Conservation (phyloP, 2,329 filamentous ascomycete genomes). For the Ophiostoma ulmi region DNA sequence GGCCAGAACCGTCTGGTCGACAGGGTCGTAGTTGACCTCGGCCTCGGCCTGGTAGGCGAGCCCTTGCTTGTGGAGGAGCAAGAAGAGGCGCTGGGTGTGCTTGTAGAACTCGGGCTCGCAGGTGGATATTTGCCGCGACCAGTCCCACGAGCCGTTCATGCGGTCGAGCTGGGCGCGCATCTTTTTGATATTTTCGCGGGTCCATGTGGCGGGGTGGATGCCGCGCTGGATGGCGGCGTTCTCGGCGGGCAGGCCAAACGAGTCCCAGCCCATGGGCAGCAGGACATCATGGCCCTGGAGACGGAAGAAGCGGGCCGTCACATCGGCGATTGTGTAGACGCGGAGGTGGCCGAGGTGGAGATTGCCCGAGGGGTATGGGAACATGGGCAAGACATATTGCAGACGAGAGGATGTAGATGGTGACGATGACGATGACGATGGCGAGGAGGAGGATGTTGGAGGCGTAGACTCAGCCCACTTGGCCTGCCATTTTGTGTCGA, state of each 20-base stretch:
- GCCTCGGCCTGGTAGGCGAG: slow-evolving; percentile 80
- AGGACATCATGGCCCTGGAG: slow-evolving; percentile 71
- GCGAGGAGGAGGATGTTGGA: background rate
- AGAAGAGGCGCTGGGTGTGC: slow-evolving; percentile 81
- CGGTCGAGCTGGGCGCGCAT: slow-evolving; percentile 77
- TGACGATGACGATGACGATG: background rate
- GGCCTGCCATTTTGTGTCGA: slow-evolving; percentile 51
- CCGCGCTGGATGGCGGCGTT: slow-evolving; percentile 84
- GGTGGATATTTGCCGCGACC: slow-evolving; percentile 75
- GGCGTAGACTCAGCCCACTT: slow-evolving; percentile 38
- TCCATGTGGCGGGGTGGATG: slow-evolving; percentile 74
- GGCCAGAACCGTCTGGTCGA: slow-evolving; percentile 83
- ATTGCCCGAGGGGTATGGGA: slow-evolving; percentile 83
- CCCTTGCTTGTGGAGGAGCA: slow-evolving; percentile 67
- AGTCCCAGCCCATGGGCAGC: slow-evolving; percentile 93
- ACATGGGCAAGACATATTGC: slow-evolving; percentile 82
- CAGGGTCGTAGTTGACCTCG: slow-evolving; percentile 83
- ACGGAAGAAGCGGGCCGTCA: slow-evolving; percentile 68
- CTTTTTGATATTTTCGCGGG: slow-evolving; percentile 67
- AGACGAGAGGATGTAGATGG: slow-evolving; percentile 31
- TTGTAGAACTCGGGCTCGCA: slow-evolving; percentile 83
- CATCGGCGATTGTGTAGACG: slow-evolving; percentile 87
- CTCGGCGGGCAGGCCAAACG: slow-evolving; percentile 84
- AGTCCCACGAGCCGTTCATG: slow-evolving; percentile 82
- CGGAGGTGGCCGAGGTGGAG: slow-evolving; percentile 83